Base-by-base conservation (phyloP, 257 asterid genomes). In the Solanum clarkiae region DNA sequence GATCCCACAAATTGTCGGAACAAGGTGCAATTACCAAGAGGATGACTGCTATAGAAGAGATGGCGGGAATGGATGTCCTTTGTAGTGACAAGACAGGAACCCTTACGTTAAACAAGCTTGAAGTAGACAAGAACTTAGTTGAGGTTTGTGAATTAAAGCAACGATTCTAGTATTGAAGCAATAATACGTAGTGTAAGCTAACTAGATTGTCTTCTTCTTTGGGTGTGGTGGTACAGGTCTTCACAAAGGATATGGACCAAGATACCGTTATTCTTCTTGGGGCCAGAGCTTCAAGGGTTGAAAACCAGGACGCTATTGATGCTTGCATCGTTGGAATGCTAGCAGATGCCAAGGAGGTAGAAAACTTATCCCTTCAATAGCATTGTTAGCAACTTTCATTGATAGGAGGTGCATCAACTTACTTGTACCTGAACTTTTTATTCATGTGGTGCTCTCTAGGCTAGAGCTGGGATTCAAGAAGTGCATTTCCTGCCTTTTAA, bases 61-160 rank as follows among this genome's bases (percentile, higher is more conserved):
- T 94, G 98, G 98, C 98, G 9, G 98, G 98, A 40, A 94, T 94
- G 98, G 98, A 94, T 84, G 98, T 94, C 20, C 92, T 94, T 10
- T 94, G 98, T 88, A 93, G 97, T 51, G 98, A 94, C 80, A 94
- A 94, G 88, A 94, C 98, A 4, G 98, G 98, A 75, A 94, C 98
- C 42, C 92, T 94, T 22, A 94, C 98, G 10, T 86, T 94, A 1
- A 94, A 94, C 92, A 94, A 93, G 83, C 95, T 94, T 20, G 87
- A 91, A 16, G 98, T 94, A 5, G 97, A 93, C 87, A 91, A 86
- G 75, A 88, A 80, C 66, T 71, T 94, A 14, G 80, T 94, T 3
- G 96, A 94, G 95, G 95, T 90, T 70, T 18, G 86, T 83, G 32
- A 70, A 56, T 54, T 82, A 82, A 42, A 32, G 18, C 24, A 22